phyloP scores from a whole-genome alignment of 2,329 filamentous ascomycete species.

The Stagonosporopsis rhizophila region DNA sequence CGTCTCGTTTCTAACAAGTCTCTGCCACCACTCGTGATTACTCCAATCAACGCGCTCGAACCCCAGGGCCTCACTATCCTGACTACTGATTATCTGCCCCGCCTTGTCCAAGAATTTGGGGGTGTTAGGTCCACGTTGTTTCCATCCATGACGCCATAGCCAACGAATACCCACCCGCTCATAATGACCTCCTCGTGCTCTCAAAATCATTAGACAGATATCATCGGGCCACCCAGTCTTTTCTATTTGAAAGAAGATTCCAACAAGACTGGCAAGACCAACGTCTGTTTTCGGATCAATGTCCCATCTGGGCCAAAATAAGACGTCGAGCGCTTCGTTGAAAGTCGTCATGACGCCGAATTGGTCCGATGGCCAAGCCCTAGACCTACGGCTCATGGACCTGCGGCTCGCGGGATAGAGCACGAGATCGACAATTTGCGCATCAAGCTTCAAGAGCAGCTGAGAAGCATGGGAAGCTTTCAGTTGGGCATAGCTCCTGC shows the following conservation, averaged over 20 bases:
- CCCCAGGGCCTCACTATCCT: not conserved
- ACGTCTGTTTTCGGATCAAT: not conserved
- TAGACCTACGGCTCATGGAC: too few species aligned
- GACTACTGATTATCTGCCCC: not conserved
- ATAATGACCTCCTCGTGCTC: not conserved
- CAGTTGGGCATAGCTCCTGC: not conserved
- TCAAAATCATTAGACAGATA: not conserved
- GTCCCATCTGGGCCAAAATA: not conserved
- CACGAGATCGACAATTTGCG: not conserved
- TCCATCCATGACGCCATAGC: too few species aligned
- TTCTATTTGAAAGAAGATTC: not conserved
- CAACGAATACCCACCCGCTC: not conserved
- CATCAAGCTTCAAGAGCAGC: not conserved
- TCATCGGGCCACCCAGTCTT: too few species aligned
- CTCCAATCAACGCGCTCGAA: not conserved
- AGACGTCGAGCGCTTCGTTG: not conserved
- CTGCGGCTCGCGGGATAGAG: too few species aligned
- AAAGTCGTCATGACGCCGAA: not conserved
- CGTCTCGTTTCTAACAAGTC: not conserved
- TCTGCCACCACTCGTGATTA: not conserved
- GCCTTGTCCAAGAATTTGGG: not conserved
- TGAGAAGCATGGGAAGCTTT: not conserved
- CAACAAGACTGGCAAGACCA: not conserved
- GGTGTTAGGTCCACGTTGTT: too few species aligned
- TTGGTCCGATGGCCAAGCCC: not conserved